Evolutionary conservation across 2,329 filamentous ascomycete genomes (phyloP), one percentile per base, ranked within the genome.

Genomic region (Escovopsis sp.): DNA sequence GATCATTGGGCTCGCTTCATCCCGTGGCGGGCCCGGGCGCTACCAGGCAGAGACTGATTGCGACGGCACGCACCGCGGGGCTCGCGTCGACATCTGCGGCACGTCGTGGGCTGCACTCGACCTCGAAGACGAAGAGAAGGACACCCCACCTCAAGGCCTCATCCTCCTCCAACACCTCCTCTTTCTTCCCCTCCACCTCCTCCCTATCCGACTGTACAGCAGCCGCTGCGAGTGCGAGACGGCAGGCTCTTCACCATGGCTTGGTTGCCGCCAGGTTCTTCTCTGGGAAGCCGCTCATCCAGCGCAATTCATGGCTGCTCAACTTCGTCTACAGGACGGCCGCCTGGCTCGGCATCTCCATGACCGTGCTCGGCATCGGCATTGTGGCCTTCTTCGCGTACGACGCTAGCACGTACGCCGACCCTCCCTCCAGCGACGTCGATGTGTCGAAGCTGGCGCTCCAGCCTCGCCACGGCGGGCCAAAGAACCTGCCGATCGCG

Each of bases 401-500:
- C 61, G 90, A 98, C 62, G 79, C 87, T 9, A 79, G 76, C 33
- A 98, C 90, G 12, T 98, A 98, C 62, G 76, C 73, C 39, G 79
- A 86, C 43, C 66, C 78, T 32, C 61, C 71, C 2, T 71, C 67
- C 6, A 63, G 65, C 43, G 87, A 94, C 47, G 76, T 94, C 39
- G 70, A 79, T 34, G 80, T 98, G n/a, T 87, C 87, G 2, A 72
- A 84, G 46, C 61, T 85, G 26, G 90, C 90, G 1, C 63, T 98
- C 35, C 76, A 76, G 38, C 90, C 90, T 2, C 72, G 77, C 43
- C 70, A 70, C 39, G 90, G 90, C 37, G 90, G 90, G 0, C 87
- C 88, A 0, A 96, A 98, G 66, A 94, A 98, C 49, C 62, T 98
- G 25, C 90, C 88, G 2, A 90, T 98, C 39, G 78, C 82, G 15